phyloP scores from a whole-genome alignment of 768 basidiomycete species.

The Kwoniella heveanensis region DNA sequence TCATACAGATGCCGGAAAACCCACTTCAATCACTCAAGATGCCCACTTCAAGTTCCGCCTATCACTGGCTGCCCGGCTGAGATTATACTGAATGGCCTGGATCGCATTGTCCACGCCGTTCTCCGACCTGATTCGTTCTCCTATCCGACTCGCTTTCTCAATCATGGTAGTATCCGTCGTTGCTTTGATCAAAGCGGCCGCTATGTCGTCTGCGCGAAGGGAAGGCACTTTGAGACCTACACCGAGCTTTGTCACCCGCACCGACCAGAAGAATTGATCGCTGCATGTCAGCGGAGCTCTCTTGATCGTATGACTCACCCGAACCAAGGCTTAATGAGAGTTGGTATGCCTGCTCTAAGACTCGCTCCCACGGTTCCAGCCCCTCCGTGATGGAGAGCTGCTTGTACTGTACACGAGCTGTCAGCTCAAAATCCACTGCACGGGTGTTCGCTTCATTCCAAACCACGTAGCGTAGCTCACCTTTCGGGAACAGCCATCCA shows the following conservation, averaged over 20 bases:
- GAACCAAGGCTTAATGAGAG: slow-evolving; percentile 72
- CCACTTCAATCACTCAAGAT: too few species aligned
- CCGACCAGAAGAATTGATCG: slow-evolving; percentile 70
- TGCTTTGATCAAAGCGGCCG: slow-evolving; percentile 63
- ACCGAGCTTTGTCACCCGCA: slow-evolving; percentile 66
- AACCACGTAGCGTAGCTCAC: too few species aligned
- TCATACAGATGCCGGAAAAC: too few species aligned
- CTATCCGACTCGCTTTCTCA: slow-evolving; percentile 63
- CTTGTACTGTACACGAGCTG: slow-evolving; percentile 66
- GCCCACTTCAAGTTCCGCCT: slow-evolving; percentile 31
- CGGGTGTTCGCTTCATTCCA: slow-evolving; percentile 54
- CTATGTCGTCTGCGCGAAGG: slow-evolving; percentile 60
- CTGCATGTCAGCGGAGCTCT: slow-evolving; percentile 34
- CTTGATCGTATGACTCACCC: slow-evolving; percentile 55
- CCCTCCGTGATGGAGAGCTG: slow-evolving; percentile 69
- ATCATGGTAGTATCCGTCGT: slow-evolving; percentile 66
- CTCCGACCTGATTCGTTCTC: slow-evolving; percentile 60
- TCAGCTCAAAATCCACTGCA: slow-evolving; percentile 59
- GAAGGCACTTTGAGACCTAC: slow-evolving; percentile 64
- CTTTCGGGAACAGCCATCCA: slow-evolving; percentile 57
- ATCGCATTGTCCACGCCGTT: slow-evolving; percentile 65
- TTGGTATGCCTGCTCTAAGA: slow-evolving; percentile 66
- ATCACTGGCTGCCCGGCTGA: slow-evolving; percentile 56
- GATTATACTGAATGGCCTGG: slow-evolving; percentile 63
- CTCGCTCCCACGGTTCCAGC: slow-evolving; percentile 73